A percentile compares a stretch with the other conserved stretches of the same genome.
Conservation (phyloP, 345 rosid genomes). For the Excoecaria cochinchinensis region DNA sequence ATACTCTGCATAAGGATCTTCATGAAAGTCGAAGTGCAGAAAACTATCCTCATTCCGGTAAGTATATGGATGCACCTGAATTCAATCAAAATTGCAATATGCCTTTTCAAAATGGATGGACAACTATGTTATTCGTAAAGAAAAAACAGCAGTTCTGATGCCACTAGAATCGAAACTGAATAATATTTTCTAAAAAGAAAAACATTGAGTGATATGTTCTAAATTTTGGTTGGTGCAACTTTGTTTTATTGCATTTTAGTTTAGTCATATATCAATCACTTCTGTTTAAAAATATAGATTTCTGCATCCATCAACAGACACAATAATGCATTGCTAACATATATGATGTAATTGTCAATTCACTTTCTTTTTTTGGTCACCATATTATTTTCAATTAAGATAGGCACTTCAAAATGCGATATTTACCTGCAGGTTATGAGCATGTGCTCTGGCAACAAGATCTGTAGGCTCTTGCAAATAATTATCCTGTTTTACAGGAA, state of each 20-base stretch:
- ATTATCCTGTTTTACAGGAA: conserved; percentile 53
- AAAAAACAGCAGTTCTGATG: background rate
- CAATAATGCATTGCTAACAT: background rate
- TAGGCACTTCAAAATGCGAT: background rate
- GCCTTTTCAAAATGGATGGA: background rate
- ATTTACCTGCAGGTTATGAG: conserved; percentile 70
- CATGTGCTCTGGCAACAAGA: conserved; percentile 83
- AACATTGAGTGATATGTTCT: no score
- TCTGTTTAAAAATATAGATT: background rate
- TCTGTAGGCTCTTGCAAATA: conserved; percentile 69
- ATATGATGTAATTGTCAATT: background rate
- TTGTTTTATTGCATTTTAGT: background rate
- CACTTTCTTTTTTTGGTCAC: background rate
- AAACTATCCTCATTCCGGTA: conserved; percentile 64
- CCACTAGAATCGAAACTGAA: background rate
- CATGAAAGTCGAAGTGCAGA: conserved; percentile 61
- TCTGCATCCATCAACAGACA: background rate
- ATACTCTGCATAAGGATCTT: conserved; percentile 73
- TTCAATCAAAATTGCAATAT: conserved; percentile 1
- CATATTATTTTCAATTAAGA: background rate
- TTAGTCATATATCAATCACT: background rate
- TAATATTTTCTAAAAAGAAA: no score
- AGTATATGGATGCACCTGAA: conserved; percentile 90
- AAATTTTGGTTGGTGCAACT: background rate
- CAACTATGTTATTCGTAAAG: background rate